Evolutionary conservation across 768 basidiomycete genomes (phyloP).

Genomic region (Candolleomyces eurysporus): DNA sequence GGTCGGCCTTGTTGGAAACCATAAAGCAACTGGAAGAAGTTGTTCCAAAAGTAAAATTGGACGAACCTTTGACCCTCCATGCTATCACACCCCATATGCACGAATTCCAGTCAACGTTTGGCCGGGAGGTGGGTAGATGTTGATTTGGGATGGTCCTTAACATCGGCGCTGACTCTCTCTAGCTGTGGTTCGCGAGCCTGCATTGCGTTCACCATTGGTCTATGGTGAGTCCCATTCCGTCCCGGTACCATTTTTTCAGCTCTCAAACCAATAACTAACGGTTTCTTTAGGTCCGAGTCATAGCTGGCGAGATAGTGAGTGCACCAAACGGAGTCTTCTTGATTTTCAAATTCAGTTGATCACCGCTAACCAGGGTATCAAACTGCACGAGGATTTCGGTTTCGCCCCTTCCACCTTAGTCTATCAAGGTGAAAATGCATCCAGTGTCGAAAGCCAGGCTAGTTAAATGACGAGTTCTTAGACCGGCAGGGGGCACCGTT

Average conservation of each 20-base stretch:
- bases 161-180: not conserved
- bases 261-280: conserved; percentile 1
- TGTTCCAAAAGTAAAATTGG: conserved; percentile 46
- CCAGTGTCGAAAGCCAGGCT: not conserved
- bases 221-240: conserved; percentile 51
- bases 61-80: conserved; percentile 66
- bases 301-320: conserved; percentile 78
- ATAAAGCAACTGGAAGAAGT: conserved; percentile 56
- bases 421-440: conserved; percentile 51
- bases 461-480: conserved; percentile 19
- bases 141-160: not conserved
- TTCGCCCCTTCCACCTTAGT: conserved; percentile 85
- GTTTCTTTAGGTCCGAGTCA: conserved; percentile 64
- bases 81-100: conserved; percentile 81
- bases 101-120: conserved; percentile 75
- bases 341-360: not conserved
- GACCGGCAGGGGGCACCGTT: conserved; percentile 52
- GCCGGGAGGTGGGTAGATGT: conserved; percentile 60
- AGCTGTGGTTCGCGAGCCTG: conserved; percentile 86
- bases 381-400: conserved; percentile 74
- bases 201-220: conserved; percentile 93
- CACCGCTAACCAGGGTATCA: conserved; percentile 48
- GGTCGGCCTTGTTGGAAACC: conserved; percentile 50
- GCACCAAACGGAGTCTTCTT: conserved; percentile 1
- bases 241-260: not conserved